A percentile compares a stretch with the other conserved stretches of the same genome.
Conservation (phyloP, 306 rosid genomes). For the Quercus rubra region DNA sequence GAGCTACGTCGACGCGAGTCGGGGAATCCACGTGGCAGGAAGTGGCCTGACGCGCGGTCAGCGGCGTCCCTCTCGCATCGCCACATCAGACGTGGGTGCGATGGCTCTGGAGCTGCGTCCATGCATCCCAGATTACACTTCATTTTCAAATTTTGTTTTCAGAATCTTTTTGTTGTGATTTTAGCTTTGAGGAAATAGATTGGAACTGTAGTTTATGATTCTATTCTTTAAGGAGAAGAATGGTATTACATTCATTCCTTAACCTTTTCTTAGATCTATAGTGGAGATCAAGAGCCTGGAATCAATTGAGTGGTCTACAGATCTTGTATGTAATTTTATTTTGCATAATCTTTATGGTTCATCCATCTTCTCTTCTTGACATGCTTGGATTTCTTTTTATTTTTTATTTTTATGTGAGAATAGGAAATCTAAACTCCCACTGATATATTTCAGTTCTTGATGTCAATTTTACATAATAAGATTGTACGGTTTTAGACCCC, state of each 20-base stretch:
- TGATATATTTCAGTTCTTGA: not conserved
- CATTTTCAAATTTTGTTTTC: not conserved
- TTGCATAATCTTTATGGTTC: not conserved
- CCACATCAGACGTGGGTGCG: too few relatives aligned
- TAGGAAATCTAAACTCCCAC: not conserved
- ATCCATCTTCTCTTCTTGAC: not conserved
- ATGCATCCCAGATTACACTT: not conserved
- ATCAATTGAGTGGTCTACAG: constrained; percentile 45
- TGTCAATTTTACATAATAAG: not conserved
- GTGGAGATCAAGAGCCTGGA: constrained; percentile 49
- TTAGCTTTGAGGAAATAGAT: not conserved
- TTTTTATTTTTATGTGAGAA: not conserved
- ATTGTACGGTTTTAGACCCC: too few relatives aligned
- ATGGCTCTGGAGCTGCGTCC: too few relatives aligned
- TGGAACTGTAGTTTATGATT: not conserved
- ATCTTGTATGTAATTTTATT: constrained; percentile 43
- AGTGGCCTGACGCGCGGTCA: too few relatives aligned
- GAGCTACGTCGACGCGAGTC: too few relatives aligned
- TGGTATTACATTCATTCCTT: constrained; percentile 18
- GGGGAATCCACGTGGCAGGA: too few relatives aligned
- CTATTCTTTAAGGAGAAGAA: not conserved
- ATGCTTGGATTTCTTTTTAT: not conserved
- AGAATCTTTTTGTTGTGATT: not conserved
- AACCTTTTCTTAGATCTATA: constrained; percentile 41
- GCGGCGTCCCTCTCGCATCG: too few relatives aligned